A percentile compares a stretch with the other conserved stretches of the same genome.
phyloP scores from a whole-genome alignment of 2,329 filamentous ascomycete species.

The Botrytis aclada region DNA sequence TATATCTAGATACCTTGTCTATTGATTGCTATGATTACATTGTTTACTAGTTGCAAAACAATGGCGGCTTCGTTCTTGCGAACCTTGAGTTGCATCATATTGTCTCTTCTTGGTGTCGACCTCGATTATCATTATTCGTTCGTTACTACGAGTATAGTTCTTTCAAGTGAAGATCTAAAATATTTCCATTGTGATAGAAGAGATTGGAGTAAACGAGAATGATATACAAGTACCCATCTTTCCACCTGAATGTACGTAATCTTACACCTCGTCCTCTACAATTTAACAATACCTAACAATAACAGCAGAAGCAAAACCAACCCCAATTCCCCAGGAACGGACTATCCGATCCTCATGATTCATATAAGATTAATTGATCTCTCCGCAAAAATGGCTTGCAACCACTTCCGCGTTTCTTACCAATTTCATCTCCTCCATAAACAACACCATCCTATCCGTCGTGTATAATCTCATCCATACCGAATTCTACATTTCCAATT shows the following conservation, averaged over 20 bases:
- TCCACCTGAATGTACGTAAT: neutral
- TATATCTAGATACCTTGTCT: neutral
- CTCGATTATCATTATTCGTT: neutral
- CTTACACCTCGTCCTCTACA: too few species aligned
- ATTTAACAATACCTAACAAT: neutral
- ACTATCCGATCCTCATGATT: neutral
- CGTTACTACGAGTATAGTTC: too few species aligned
- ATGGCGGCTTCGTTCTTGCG: neutral
- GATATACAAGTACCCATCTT: neutral
- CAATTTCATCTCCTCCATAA: neutral
- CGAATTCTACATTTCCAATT: neutral
- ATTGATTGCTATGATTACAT: neutral
- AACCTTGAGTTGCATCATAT: neutral
- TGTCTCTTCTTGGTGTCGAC: neutral
- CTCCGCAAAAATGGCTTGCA: neutral
- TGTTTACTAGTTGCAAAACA: neutral
- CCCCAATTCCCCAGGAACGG: neutral
- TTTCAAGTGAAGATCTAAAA: neutral
- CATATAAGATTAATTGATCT: too few species aligned
- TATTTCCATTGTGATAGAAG: neutral
- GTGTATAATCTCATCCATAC: neutral
- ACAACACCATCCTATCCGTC: neutral
- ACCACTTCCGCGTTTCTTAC: neutral
- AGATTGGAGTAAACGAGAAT: neutral
- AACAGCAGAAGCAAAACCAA: neutral